Evolutionary conservation across 768 basidiomycete genomes (phyloP).

Genomic region (Mycena albidolilacea): DNA sequence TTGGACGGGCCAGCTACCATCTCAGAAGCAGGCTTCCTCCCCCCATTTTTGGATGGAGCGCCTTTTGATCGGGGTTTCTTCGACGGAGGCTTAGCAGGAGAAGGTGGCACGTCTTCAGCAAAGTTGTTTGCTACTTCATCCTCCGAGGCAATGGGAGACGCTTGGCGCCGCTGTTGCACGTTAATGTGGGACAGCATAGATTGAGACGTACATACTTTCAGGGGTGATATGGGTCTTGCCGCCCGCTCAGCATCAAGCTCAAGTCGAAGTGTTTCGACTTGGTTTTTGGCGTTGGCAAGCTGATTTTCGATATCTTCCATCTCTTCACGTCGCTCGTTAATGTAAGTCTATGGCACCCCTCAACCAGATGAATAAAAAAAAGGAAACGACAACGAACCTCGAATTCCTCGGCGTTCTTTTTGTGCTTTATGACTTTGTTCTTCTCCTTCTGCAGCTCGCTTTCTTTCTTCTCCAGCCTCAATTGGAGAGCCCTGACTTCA

Average conservation of each 20-base stretch:
- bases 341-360: slow-evolving; percentile 52
- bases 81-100: slow-evolving; percentile 31
- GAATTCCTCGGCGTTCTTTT: slow-evolving; percentile 58
- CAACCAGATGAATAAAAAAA: not conserved
- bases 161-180: slow-evolving; percentile 21
- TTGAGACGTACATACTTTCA: slow-evolving; percentile 37
- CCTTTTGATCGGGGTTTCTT: slow-evolving; percentile 28
- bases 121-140: slow-evolving; percentile 43
- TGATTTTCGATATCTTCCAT: slow-evolving; percentile 52
- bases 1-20: slow-evolving; percentile 42
- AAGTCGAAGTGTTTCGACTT: slow-evolving; percentile 60
- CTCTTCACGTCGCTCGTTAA: slow-evolving; percentile 54
- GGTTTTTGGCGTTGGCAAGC: slow-evolving; percentile 57
- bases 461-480: slow-evolving; percentile 51
- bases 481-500: slow-evolving; percentile 63
- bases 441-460: slow-evolving; percentile 62
- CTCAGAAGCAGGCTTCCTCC: slow-evolving; percentile 39
- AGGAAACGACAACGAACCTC: slow-evolving; percentile 54
- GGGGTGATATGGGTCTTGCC: slow-evolving; percentile 48
- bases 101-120: slow-evolving; percentile 37
- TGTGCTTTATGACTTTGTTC: slow-evolving; percentile 58
- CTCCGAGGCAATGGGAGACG: slow-evolving; percentile 35
- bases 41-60: slow-evolving; percentile 21
- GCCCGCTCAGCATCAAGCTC: slow-evolving; percentile 58
- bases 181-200: slow-evolving; percentile 3